phyloP scores from a whole-genome alignment of 352 stramenopile species.

The Phytopythium delawarense region DNA sequence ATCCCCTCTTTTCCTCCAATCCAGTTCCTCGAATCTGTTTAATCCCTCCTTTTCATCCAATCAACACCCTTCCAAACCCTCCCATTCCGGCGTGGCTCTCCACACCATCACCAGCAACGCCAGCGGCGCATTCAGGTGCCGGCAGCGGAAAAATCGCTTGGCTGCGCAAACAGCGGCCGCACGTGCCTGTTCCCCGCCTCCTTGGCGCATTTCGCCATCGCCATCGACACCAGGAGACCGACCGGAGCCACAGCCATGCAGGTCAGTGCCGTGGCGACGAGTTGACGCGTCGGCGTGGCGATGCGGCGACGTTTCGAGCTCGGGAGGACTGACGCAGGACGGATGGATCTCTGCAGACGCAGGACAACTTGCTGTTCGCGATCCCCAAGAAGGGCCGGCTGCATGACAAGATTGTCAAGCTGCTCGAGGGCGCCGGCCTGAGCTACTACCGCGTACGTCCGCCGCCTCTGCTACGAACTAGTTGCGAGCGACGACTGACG shows the following conservation, averaged over 20 bases:
- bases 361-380: slow-evolving; percentile 88
- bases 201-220: not conserved
- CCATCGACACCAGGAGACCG: not conserved
- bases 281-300: no score
- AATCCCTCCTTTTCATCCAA: not conserved
- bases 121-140: not conserved
- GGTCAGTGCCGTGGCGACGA: not conserved
- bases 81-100: not conserved
- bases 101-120: not conserved
- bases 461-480: not conserved
- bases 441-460: slow-evolving; percentile 90
- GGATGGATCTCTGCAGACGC: slow-evolving; percentile 8
- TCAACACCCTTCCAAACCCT: not conserved
- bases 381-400: slow-evolving; percentile 98
- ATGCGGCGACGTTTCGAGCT: no score
- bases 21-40: not conserved
- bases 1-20: not conserved
- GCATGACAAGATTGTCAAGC: slow-evolving; percentile 94
- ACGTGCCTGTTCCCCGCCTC: not conserved
- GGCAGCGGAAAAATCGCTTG: slow-evolving; percentile 5
- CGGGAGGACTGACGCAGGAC: not conserved
- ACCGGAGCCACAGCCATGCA: slow-evolving; percentile 1
- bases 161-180: slow-evolving; percentile 6
- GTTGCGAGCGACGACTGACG: not conserved
- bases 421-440: slow-evolving; percentile 95